Evolutionary conservation across 2,329 filamentous ascomycete genomes (phyloP).

Genomic region (Myriosclerotinia curreyana): DNA sequence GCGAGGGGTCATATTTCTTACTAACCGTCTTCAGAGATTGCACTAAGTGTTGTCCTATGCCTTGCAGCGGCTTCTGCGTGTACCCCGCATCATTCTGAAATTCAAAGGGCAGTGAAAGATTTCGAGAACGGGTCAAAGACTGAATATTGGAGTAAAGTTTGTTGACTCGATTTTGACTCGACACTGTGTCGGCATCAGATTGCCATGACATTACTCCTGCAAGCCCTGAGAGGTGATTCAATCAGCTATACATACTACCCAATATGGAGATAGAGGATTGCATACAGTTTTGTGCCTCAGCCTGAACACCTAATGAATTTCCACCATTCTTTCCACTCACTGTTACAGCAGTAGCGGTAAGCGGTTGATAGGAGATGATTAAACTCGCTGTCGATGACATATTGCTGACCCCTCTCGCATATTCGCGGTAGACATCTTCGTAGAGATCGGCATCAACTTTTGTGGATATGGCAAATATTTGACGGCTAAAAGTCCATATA

Average conservation of each 20-base stretch:
- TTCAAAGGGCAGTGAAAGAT: conserved; percentile 1
- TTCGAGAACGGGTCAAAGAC: conserved; percentile 1
- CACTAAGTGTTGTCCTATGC: not conserved
- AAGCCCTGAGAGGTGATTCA: not conserved
- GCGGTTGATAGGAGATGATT: not conserved
- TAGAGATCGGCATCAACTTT: conserved; percentile 5
- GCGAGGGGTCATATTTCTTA: conserved; percentile 5
- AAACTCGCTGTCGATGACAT: not conserved
- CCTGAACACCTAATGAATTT: not conserved
- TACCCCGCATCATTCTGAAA: not conserved
- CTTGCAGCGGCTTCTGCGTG: not conserved
- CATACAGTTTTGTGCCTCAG: not conserved
- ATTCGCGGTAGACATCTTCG: not conserved
- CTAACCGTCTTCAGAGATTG: not conserved
- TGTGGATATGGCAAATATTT: not conserved
- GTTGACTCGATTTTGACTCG: not conserved
- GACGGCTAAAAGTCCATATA: not conserved
- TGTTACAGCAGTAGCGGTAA: not conserved
- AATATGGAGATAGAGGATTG: not conserved
- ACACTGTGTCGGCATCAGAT: not conserved
- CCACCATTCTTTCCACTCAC: not conserved
- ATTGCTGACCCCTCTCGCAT: not conserved
- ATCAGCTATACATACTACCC: not conserved
- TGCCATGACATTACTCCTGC: not conserved
- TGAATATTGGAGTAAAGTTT: conserved; percentile 1